Base-by-base conservation (phyloP, 202 grass and related monocot genomes). In the Dendrocalamus latiflorus region DNA sequence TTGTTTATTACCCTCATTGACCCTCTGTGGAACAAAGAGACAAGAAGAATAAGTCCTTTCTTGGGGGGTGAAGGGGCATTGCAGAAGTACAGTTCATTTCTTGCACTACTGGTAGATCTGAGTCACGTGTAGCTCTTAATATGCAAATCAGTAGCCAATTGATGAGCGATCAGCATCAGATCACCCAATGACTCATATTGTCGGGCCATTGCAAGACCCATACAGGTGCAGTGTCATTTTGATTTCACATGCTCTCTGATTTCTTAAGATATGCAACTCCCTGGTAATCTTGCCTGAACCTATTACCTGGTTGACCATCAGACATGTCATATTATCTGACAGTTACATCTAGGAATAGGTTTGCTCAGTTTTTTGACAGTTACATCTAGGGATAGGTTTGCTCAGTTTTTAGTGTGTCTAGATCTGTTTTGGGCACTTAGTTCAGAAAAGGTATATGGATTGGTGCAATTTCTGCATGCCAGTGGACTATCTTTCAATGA, bases 1-100 rank as follows among this genome's bases (percentile, higher is more conserved):
- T 85, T 85, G 16, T 65, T 89, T 81, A 81, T 81, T 41, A 59
- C 47, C 12, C 8, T 38, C 44, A 10, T 70, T 85, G 81, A 89
- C 76, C 70, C 25, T 89, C 25, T 89, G 62, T 69, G 39, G 87
- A 53, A 80, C 62, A 70, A 75, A 85, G 76, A 76, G 76, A 70
- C 63, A 85, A 58, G 39, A 84, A 83, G 25, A 85, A 77, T 42
- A 71, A 76, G 56, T 9, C 65, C 41, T 55, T 76, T 65, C 15
- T 70, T 41, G n/a, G 18, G 51, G 28, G 22, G 56, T 12, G 70
- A 80, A 80, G 58, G 76, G 70, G 22, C 70, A 64, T 30, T 17
- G n/a, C 25, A 89, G 14, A 85, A 72, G 21, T 65, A 48, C 76
- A 76, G 49, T 47, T 80, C 41, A 74, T 87, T 49, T 26, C 50